Evolutionary conservation across 2,329 filamentous ascomycete species (phyloP).

Genomic region (Aspergillus latus): DNA sequence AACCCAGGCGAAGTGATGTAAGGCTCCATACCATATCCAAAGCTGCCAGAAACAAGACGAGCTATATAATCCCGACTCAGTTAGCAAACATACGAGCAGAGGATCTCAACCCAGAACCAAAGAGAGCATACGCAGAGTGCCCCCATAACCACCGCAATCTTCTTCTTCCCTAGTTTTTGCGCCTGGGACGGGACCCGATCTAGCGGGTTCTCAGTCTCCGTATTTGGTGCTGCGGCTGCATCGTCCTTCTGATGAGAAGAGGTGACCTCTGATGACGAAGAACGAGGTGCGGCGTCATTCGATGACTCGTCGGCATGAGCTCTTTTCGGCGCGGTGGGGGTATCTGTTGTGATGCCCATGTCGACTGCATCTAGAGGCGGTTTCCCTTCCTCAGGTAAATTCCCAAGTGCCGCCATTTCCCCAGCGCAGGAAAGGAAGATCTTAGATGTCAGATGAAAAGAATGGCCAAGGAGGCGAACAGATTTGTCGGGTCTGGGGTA

Average conservation of each 20-base stretch:
- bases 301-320: constrained; percentile 6
- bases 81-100: background rate
- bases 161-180: constrained; percentile 40
- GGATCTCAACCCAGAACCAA: background rate
- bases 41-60: constrained; percentile 61
- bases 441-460: background rate
- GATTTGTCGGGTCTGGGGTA: constrained; percentile 3
- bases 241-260: constrained; percentile 11
- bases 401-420: constrained; percentile 5
- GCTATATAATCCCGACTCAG: constrained; percentile 29
- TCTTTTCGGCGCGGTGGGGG: constrained; percentile 1
- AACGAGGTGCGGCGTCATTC: constrained; percentile 6
- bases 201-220: constrained; percentile 22
- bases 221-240: constrained; percentile 18
- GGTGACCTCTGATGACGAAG: constrained; percentile 5
- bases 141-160: constrained; percentile 43
- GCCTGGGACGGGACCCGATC: constrained; percentile 39
- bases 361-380: constrained; percentile 1
- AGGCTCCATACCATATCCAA: constrained; percentile 52
- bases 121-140: constrained; percentile 40
- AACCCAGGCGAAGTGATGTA: background rate
- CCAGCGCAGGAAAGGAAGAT: background rate
- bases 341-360: constrained; percentile 4
- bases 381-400: background rate
- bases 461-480: background rate